phyloP scores from a whole-genome alignment of 345 rosid genomes.

The Syzygium aromaticum region DNA sequence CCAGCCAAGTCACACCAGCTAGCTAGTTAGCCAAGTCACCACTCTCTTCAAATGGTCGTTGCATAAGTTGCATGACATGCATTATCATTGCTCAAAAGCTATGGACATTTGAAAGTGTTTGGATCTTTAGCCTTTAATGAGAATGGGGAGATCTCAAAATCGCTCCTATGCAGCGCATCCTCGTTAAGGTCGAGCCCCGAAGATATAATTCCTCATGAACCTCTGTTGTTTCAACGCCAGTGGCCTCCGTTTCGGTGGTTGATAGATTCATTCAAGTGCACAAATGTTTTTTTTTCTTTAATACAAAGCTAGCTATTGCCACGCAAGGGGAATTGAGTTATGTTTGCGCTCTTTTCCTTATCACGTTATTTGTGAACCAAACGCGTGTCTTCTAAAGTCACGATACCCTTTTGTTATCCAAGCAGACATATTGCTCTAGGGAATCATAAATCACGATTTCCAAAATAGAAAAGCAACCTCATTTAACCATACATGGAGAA shows the following conservation, averaged over 20 bases:
- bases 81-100: neutral
- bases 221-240: neutral
- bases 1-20: neutral
- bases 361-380: neutral
- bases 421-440: neutral
- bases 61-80: neutral
- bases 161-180: neutral
- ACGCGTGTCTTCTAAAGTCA: neutral
- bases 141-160: neutral
- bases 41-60: neutral
- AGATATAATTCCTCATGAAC: neutral
- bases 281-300: neutral
- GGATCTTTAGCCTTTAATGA: neutral
- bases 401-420: neutral
- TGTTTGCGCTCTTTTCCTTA: neutral
- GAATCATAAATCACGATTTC: neutral
- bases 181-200: neutral
- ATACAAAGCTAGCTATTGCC: neutral
- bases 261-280: neutral
- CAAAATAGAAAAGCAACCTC: neutral
- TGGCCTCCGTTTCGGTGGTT: neutral
- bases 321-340: neutral
- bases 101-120: neutral
- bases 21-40: neutral
- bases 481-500: neutral